Evolutionary conservation across 495 filamentous ascomycete genomes (phyloP).

Genomic region (Aspergillus affinis): DNA sequence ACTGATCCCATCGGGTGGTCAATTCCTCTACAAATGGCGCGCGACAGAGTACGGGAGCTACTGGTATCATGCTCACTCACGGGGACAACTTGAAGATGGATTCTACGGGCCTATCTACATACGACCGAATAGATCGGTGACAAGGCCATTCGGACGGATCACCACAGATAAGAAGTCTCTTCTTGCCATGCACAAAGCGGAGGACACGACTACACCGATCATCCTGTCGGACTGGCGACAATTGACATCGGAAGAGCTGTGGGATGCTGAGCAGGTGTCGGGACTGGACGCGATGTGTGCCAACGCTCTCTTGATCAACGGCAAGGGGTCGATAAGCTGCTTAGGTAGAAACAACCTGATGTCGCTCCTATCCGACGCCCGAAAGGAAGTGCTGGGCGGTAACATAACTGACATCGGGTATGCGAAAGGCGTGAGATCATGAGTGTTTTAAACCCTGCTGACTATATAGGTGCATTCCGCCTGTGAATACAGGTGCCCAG

Average conservation of each 20-base stretch:
- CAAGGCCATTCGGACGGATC: conserved; percentile 47
- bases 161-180: conserved; percentile 34
- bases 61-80: conserved; percentile 53
- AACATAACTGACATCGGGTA: conserved; percentile 52
- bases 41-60: conserved; percentile 53
- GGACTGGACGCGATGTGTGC: conserved; percentile 37
- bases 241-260: conserved; percentile 48
- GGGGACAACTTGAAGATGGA: conserved; percentile 51
- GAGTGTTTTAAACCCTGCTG: too few species aligned
- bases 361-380: conserved; percentile 27
- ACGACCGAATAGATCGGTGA: conserved; percentile 16
- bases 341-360: conserved; percentile 35
- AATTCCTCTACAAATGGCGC: conserved; percentile 49
- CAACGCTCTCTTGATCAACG: conserved; percentile 57
- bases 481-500: conserved; percentile 8
- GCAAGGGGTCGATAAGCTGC: conserved; percentile 53
- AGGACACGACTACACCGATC: conserved; percentile 40
- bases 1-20: conserved; percentile 44
- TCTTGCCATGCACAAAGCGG: conserved; percentile 47
- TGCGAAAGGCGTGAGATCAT: too few species aligned
- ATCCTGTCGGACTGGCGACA: conserved; percentile 56
- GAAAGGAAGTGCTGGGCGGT: conserved; percentile 30
- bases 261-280: conserved; percentile 35
- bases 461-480: conserved; percentile 17
- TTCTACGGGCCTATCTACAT: conserved; percentile 29